Base-by-base conservation (phyloP, 2,329 filamentous ascomycete species). In the Cladobotryum mycophilum region DNA sequence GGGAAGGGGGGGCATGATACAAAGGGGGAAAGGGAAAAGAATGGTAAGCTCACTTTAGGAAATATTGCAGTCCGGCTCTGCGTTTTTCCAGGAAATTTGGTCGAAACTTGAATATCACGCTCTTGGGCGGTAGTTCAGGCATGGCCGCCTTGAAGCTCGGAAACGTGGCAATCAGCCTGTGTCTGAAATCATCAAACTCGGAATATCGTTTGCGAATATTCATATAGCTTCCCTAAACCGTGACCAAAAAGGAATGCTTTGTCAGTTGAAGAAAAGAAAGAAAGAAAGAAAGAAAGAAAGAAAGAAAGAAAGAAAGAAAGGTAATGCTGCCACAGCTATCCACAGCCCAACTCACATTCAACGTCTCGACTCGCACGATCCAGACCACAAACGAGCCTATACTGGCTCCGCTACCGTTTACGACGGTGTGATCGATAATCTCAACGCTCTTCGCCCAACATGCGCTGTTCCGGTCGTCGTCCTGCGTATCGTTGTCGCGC, bases 371-470 rank as follows among this genome's bases (percentile, higher is more conserved):
- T 44, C 79, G 82, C 61, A 93, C 90, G 64, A 89, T 93, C 88
- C 89, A 99, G 7, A 96, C 90, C 1, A 96, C 89, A 71, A 97
- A 99, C 2, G 91, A 88, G n/a, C 92, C 92, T 25, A 82, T 76
- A 57, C 75, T 80, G 13, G 75, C 79, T 35, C 75, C 66, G 55
- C 76, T 76, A 46, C 78, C 75, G 53, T 81, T 79, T 42, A 85
- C 75, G 17, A 81, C 59, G 11, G 78, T 77, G 62, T 79, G 70
- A 60, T 81, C 78, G 36, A 75, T 71, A 40, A 85, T 74, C 56
- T 79, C 73, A 48, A 84, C 82, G 62, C 79, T 82, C 67, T 74
- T 78, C 30, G 82, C 82, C 82, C 82, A 85, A 66, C 81, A 85
- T 12, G 79, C 80, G 53, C 71, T 74, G 62, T 79, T 80, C 53